phyloP scores from a whole-genome alignment of 371 early-diverging fungal species.

The Gilbertella persicaria region DNA sequence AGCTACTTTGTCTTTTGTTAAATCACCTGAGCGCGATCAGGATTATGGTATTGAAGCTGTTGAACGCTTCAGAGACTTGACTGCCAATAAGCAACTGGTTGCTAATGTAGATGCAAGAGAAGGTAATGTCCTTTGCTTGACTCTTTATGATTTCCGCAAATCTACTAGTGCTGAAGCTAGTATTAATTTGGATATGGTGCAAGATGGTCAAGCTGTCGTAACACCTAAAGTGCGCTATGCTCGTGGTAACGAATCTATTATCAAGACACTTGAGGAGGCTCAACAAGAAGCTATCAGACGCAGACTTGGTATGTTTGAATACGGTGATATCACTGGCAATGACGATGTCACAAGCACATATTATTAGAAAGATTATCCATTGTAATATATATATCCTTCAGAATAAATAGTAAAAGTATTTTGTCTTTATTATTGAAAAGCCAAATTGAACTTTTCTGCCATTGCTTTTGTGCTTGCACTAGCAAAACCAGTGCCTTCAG shows the following conservation, averaged over 20 bases:
- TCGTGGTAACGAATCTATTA: conserved; percentile 54
- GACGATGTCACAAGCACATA: conserved; percentile 54
- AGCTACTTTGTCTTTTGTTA: conserved; percentile 81
- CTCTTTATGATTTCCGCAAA: conserved; percentile 69
- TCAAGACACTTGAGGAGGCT: conserved; percentile 49
- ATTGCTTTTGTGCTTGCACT: conserved; percentile 79
- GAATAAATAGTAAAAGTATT: too few species aligned
- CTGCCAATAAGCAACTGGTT: conserved; percentile 68
- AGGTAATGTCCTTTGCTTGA: conserved; percentile 61
- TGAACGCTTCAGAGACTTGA: conserved; percentile 66
- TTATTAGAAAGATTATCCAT: conserved; percentile 8
- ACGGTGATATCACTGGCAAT: conserved; percentile 85
- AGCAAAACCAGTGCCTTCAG: conserved; percentile 89
- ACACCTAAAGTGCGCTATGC: conserved; percentile 59
- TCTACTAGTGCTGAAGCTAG: conserved; percentile 66
- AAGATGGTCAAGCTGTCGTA: conserved; percentile 77
- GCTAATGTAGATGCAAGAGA: conserved; percentile 76
- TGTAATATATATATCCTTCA: neutral
- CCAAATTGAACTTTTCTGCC: conserved; percentile 72
- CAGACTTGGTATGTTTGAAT: conserved; percentile 83
- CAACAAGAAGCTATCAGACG: conserved; percentile 51
- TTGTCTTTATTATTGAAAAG: conserved; percentile 71
- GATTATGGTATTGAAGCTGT: conserved; percentile 83
- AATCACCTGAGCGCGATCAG: conserved; percentile 60
- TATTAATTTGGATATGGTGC: conserved; percentile 78